Conservation (phyloP, 2,329 filamentous ascomycete genomes). For the Ascochyta pisi region DNA sequence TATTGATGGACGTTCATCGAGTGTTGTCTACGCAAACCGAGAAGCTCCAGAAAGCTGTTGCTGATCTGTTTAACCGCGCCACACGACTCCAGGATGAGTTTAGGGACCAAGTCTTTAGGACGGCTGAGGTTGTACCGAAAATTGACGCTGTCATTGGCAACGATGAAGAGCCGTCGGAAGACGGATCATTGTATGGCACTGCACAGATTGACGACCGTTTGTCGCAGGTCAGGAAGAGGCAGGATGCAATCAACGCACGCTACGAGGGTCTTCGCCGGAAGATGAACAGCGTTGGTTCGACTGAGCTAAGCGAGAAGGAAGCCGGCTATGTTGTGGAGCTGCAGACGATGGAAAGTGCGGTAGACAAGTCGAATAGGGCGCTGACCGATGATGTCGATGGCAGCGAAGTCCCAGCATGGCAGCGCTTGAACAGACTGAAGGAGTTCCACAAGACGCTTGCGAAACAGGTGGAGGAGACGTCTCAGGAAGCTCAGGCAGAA, state of each 20-base stretch:
- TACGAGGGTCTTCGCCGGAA: constrained; percentile 66
- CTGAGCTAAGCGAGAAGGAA: constrained; percentile 69
- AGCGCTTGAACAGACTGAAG: constrained; percentile 65
- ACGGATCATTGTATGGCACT: constrained; percentile 55
- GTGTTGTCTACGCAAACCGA: constrained; percentile 74
- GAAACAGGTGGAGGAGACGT: constrained; percentile 34
- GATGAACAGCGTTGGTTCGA: constrained; percentile 56
- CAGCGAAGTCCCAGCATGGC: constrained; percentile 51
- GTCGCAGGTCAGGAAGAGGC: constrained; percentile 60
- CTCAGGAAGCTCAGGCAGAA: constrained; percentile 24
- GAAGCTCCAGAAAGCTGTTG: constrained; percentile 70
- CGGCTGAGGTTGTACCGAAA: constrained; percentile 68
- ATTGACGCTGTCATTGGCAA: constrained; percentile 71
- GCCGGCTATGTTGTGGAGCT: constrained; percentile 66
- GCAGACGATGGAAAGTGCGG: constrained; percentile 49
- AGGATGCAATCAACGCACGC: constrained; percentile 63
- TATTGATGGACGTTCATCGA: constrained; percentile 76
- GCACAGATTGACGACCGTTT: constrained; percentile 67
- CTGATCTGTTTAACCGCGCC: constrained; percentile 75
- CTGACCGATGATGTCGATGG: constrained; percentile 43
- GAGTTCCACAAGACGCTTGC: constrained; percentile 60
- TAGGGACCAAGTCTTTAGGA: constrained; percentile 69
- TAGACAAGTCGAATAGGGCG: constrained; percentile 41
- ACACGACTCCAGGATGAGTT: constrained; percentile 72
- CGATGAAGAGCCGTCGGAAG: constrained; percentile 54